phyloP scores from a whole-genome alignment of 345 rosid genomes.

The Gossypium herbaceum region DNA sequence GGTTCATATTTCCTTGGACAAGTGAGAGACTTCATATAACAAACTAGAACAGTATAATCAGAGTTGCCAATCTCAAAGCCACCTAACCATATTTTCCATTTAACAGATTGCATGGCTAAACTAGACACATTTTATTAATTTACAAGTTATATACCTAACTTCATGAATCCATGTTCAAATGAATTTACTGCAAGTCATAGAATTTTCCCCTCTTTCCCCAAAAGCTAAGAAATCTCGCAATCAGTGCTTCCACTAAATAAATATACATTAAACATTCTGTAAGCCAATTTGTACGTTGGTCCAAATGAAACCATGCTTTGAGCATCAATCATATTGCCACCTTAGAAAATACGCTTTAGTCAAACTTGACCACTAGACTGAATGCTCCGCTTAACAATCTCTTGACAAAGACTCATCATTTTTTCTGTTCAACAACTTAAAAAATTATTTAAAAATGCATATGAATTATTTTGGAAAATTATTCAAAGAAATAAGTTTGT shows the following conservation, averaged over 20 bases:
- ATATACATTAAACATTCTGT: background rate
- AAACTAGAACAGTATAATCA: background rate
- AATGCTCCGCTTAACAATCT: background rate
- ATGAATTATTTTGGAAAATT: conserved; percentile 4
- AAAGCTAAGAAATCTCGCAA: background rate
- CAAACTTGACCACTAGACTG: background rate
- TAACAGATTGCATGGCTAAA: background rate
- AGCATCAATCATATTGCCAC: background rate
- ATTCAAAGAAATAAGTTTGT: conserved; percentile 6
- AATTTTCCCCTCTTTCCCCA: background rate
- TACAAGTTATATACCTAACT: background rate
- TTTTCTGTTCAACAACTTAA: background rate
- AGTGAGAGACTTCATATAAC: background rate
- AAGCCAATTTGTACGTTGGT: background rate
- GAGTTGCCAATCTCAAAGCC: background rate
- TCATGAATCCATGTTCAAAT: background rate
- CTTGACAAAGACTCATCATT: background rate
- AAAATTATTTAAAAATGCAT: background rate
- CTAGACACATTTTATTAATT: background rate
- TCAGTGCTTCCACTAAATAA: background rate
- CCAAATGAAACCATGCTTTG: background rate
- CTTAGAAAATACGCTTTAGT: background rate
- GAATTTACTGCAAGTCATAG: background rate
- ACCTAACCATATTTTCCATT: background rate
- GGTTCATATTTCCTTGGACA: conserved; percentile 3